Evolutionary conservation across 768 basidiomycete genomes (phyloP).

Genomic region (Podaxis mareebaensis): DNA sequence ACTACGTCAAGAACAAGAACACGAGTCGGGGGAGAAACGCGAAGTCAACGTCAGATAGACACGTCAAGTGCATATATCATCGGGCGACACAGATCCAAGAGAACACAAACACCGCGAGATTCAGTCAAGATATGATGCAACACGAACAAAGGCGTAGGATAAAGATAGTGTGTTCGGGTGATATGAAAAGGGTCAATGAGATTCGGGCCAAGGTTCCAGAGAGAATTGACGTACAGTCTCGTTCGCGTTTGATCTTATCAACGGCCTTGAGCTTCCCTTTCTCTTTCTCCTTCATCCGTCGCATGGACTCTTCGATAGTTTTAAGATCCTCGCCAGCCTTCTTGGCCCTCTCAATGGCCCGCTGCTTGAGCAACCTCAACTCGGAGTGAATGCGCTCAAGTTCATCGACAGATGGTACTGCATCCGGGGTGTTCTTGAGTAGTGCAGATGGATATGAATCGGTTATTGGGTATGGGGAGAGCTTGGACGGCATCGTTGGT

Average conservation of each 20-base stretch:
- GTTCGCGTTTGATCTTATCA: constrained; percentile 73
- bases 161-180: not conserved
- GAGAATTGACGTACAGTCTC: constrained; percentile 62
- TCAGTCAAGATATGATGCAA: not conserved
- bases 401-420: constrained; percentile 72
- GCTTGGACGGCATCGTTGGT: constrained; percentile 60
- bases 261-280: constrained; percentile 71
- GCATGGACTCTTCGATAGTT: constrained; percentile 75
- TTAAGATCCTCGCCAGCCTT: constrained; percentile 78
- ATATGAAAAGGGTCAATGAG: constrained; percentile 22
- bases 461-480: constrained; percentile 49
- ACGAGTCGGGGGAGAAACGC: not conserved
- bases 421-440: constrained; percentile 63
- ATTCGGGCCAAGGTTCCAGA: constrained; percentile 19
- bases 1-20: constrained; percentile 20
- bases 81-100: not conserved
- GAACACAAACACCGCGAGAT: constrained; percentile 2
- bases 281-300: constrained; percentile 74
- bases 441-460: constrained; percentile 57
- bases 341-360: constrained; percentile 61
- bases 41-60: not conserved
- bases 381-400: constrained; percentile 66
- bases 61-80: not conserved
- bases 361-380: constrained; percentile 52
- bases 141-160: constrained; percentile 31